Conservation (phyloP, 371 early-diverging fungal genomes). For the Mitosporidium daphniae region DNA sequence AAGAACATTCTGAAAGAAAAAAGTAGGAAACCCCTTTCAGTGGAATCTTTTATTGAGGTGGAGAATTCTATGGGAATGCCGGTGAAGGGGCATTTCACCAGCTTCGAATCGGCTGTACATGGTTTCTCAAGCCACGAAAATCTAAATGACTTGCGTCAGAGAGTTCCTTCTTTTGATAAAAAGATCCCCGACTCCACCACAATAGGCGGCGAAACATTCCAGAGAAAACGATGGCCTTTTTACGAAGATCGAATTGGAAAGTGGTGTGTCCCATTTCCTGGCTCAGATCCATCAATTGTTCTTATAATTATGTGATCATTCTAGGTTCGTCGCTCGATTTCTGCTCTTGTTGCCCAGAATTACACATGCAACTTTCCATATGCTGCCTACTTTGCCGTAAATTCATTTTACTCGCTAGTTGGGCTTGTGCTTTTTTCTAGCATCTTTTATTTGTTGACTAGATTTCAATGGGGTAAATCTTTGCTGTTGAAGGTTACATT, state of each 20-base stretch:
- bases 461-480: slow-evolving; percentile 2
- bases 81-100: slow-evolving; percentile 7
- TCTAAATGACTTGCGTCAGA: neutral
- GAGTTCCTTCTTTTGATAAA: too few species aligned
- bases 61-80: slow-evolving; percentile 8
- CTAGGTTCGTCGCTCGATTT: slow-evolving; percentile 1
- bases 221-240: slow-evolving; percentile 2
- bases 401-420: slow-evolving; percentile 2
- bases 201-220: slow-evolving; percentile 8
- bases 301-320: slow-evolving; percentile 1
- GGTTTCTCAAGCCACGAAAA: slow-evolving; percentile 4
- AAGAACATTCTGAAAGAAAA: slow-evolving; percentile 6
- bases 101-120: slow-evolving; percentile 9
- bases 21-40: slow-evolving; percentile 1
- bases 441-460: slow-evolving; percentile 3
- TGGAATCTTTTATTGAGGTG: slow-evolving; percentile 1
- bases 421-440: slow-evolving; percentile 2
- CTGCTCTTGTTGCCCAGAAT: too few species aligned
- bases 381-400: slow-evolving; percentile 4
- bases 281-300: slow-evolving; percentile 7
- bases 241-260: slow-evolving; percentile 5
- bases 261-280: slow-evolving; percentile 7
- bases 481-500: slow-evolving; percentile 3
- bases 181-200: slow-evolving; percentile 7
- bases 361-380: too few species aligned